phyloP scores from a whole-genome alignment of 2,329 filamentous ascomycete genomes.

The Ophiocordyceps australis region DNA sequence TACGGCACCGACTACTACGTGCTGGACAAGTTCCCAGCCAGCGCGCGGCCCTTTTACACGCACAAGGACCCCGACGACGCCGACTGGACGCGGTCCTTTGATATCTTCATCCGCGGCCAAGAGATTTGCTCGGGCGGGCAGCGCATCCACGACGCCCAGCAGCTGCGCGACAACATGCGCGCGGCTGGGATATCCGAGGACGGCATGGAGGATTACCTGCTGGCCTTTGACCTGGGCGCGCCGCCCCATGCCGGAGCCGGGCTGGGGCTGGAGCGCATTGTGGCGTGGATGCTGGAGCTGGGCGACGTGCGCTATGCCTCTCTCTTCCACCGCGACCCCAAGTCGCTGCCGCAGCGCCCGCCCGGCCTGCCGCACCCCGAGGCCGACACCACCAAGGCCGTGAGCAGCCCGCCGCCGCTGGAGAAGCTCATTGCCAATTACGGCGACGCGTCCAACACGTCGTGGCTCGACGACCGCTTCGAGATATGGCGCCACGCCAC shows the following conservation, averaged over 20 bases:
- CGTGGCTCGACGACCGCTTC: constrained; percentile 81
- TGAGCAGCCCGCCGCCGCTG: constrained; percentile 47
- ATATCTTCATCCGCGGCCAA: constrained; percentile 86
- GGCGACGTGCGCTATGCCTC: constrained; percentile 83
- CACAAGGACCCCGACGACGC: constrained; percentile 63
- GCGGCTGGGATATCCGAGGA: constrained; percentile 56
- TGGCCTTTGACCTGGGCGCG: constrained; percentile 74
- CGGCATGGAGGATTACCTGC: constrained; percentile 81
- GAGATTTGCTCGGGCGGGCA: constrained; percentile 87
- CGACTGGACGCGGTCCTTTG: constrained; percentile 74
- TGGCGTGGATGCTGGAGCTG: constrained; percentile 71
- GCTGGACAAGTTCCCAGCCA: constrained; percentile 78
- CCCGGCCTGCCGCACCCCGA: constrained; percentile 66
- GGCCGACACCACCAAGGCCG: constrained; percentile 49
- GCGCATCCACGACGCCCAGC: constrained; percentile 66
- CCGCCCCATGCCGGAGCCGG: constrained; percentile 83
- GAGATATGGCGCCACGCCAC: constrained; percentile 71
- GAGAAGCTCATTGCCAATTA: constrained; percentile 91
- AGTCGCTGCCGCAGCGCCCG: constrained; percentile 56
- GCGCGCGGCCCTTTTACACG: constrained; percentile 78
- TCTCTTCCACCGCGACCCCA: constrained; percentile 75
- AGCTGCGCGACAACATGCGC: constrained; percentile 63
- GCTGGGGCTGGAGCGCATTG: constrained; percentile 73
- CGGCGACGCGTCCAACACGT: constrained; percentile 84
- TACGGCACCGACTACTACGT: constrained; percentile 85